These are phyloP conservation scores for Carex pumila DNA, from an alignment of 176 grass and related monocot genomes.

Conservation along the genomic window DNA sequence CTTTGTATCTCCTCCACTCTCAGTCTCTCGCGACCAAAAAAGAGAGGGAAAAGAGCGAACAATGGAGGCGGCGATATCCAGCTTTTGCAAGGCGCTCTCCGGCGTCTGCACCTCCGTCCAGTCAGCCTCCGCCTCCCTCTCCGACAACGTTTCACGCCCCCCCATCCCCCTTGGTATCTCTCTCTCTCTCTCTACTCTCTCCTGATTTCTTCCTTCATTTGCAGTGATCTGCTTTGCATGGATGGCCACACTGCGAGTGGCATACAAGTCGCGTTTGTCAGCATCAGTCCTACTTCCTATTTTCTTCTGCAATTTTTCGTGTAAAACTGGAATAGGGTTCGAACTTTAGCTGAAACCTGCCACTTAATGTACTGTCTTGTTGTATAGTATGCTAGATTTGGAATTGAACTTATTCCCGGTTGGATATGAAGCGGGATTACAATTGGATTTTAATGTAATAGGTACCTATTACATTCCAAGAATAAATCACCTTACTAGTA, in stretches of 20 bases:
- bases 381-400: neutral
- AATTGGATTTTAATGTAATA: neutral
- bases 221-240: neutral
- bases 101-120: constrained; percentile 47
- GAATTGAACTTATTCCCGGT: neutral
- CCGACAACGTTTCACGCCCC: constrained; percentile 49
- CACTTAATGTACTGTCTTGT: neutral
- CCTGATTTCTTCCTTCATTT: neutral
- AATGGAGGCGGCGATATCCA: constrained; percentile 49
- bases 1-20: neutral
- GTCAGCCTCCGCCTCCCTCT: constrained; percentile 47
- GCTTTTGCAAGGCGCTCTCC: constrained; percentile 48
- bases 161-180: constrained; percentile 57
- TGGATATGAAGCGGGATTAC: neutral
- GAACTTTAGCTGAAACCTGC: neutral
- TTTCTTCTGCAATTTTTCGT: neutral
- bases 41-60: neutral
- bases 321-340: neutral
- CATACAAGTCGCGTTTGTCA: neutral
- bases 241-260: neutral
- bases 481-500: neutral
- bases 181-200: neutral
- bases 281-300: neutral
- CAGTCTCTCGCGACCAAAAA: neutral
- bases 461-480: neutral